Conservation (phyloP, 2,329 filamentous ascomycete species). For the Elsinoe ampelina region DNA sequence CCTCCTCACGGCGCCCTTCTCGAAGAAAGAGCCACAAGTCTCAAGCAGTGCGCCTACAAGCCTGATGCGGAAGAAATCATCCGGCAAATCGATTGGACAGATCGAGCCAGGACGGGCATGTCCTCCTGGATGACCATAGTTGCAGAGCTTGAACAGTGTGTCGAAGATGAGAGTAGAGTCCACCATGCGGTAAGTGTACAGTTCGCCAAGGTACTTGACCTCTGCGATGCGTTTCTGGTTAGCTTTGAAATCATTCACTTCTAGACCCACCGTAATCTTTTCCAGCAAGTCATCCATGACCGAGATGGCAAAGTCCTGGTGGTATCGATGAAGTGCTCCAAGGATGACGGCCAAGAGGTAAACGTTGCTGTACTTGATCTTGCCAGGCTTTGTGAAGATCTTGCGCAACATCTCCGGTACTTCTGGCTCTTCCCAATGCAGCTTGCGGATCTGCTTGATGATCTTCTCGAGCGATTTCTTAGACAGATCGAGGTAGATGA, state of each 20-base stretch:
- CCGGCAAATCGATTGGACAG: constrained; percentile 73
- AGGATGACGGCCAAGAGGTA: constrained; percentile 85
- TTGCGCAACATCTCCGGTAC: constrained; percentile 73
- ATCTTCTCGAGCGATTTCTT: constrained; percentile 91
- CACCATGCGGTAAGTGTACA: constrained; percentile 96
- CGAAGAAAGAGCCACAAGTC: constrained; percentile 93
- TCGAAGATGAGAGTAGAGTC: constrained; percentile 95
- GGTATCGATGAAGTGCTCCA: constrained; percentile 81
- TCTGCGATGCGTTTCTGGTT: constrained; percentile 92
- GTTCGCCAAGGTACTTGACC: constrained; percentile 89
- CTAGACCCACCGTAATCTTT: constrained; percentile 75
- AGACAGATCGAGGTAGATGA: constrained; percentile 88
- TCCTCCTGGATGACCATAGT: constrained; percentile 77
- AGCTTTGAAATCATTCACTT: constrained; percentile 95
- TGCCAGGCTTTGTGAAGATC: constrained; percentile 90
- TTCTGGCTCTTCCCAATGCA: constrained; percentile 95
- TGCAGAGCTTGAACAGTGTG: constrained; percentile 85
- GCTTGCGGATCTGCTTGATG: constrained; percentile 83
- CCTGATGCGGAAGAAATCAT: constrained; percentile 93
- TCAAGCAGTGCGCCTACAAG: constrained; percentile 83
- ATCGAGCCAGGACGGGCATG: constrained; percentile 69
- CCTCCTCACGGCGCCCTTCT: constrained; percentile 85
- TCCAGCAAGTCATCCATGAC: constrained; percentile 89
- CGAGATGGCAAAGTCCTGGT: constrained; percentile 81
- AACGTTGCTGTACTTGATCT: constrained; percentile 96